phyloP scores from a whole-genome alignment of 257 asterid species.

The Solanum corneliomulleri region DNA sequence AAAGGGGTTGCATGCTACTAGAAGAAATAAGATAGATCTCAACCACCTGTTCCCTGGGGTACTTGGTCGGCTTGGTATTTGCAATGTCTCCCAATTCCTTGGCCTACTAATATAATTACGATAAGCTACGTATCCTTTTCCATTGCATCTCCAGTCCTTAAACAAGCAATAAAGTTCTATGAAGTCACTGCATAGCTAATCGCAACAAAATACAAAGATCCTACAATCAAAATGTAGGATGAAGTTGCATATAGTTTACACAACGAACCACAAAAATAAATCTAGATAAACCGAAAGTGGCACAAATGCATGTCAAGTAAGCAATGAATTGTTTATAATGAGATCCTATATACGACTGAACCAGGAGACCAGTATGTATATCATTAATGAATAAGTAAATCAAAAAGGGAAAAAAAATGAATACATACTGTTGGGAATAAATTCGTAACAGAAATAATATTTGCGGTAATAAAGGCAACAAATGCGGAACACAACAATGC shows the following conservation, averaged over 20 bases:
- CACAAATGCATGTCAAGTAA: not conserved
- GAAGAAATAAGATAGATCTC: slow-evolving; percentile 16
- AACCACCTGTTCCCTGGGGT: slow-evolving; percentile 90
- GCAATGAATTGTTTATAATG: not conserved
- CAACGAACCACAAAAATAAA: not conserved
- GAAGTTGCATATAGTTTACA: not conserved
- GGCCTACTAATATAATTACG: slow-evolving; percentile 84
- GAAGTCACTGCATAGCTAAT: slow-evolving; percentile 10
- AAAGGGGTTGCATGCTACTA: not conserved
- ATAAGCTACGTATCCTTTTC: slow-evolving; percentile 81
- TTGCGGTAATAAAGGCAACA: too few relatives aligned
- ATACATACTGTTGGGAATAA: too few relatives aligned
- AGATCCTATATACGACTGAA: not conserved
- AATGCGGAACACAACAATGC: too few relatives aligned
- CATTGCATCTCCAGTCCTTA: slow-evolving; percentile 92
- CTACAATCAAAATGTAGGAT: not conserved
- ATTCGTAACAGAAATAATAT: too few relatives aligned
- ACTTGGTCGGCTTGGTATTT: slow-evolving; percentile 50
- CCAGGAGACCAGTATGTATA: not conserved
- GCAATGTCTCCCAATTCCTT: slow-evolving; percentile 59
- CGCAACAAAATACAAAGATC: not conserved
- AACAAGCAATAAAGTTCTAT: slow-evolving; percentile 6
- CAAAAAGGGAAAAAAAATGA: not conserved
- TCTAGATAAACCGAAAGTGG: not conserved
- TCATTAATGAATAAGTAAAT: not conserved